phyloP scores from a whole-genome alignment of 129 eudicot species.

The Flaveria ramosissima region DNA sequence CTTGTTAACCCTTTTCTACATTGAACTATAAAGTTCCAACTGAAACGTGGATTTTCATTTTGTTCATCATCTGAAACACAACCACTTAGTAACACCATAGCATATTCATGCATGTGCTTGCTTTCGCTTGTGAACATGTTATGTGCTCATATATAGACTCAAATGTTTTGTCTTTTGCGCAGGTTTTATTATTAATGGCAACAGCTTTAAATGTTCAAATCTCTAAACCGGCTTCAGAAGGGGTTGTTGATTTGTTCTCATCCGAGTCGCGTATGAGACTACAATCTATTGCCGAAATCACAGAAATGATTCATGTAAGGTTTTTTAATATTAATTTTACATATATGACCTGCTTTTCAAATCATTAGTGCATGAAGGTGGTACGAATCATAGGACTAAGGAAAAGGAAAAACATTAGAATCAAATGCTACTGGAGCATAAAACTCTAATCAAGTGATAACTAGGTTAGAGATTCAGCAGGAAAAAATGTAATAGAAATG shows the following conservation, averaged over 20 bases:
- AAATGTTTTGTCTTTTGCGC: constrained; percentile 34
- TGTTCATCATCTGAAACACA: background rate
- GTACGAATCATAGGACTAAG: no score
- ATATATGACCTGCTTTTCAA: no score
- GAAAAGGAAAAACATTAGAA: no score
- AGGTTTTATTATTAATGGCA: constrained; percentile 89
- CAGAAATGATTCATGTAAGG: constrained; percentile 95
- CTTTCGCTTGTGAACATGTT: background rate
- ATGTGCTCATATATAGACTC: constrained; percentile 13
- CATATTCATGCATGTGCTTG: background rate
- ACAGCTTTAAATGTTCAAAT: constrained; percentile 65
- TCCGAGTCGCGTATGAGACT: constrained; percentile 73
- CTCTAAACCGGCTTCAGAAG: constrained; percentile 42
- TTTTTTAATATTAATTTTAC: constrained; percentile 10
- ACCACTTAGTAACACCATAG: background rate
- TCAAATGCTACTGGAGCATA: no score
- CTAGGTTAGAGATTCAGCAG: no score
- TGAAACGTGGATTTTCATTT: background rate
- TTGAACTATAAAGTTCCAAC: background rate
- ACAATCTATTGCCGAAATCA: constrained; percentile 86
- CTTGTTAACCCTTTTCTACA: background rate
- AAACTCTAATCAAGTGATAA: no score
- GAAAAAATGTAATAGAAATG: no score
- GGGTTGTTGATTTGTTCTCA: constrained; percentile 49
- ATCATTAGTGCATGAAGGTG: no score